Evolutionary conservation across 371 early-diverging fungal species (phyloP).

Genomic region (Lichtheimia corymbifera): DNA sequence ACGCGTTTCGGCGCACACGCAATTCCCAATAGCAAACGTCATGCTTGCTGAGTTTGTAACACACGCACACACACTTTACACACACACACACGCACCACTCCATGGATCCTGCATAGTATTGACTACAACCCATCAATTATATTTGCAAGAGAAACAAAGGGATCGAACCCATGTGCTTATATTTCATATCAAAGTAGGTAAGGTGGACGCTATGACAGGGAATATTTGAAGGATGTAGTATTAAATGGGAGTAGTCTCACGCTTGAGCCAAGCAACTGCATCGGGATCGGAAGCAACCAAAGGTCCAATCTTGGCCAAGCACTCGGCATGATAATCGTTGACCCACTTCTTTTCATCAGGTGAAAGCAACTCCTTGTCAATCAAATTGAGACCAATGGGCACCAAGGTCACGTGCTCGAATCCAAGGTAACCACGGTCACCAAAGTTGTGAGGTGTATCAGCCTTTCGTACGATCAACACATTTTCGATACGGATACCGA

Average conservation of each 20-base stretch:
- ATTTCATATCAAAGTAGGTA: too few relatives aligned
- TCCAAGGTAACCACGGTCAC: constrained; percentile 73
- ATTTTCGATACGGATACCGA: constrained; percentile 99
- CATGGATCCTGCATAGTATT: too few relatives aligned
- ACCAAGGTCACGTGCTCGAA: constrained; percentile 94
- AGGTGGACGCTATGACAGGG: too few relatives aligned
- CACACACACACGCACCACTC: too few relatives aligned
- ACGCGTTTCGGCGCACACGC: too few relatives aligned
- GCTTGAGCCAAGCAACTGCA: constrained; percentile 79
- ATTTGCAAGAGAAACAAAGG: too few relatives aligned
- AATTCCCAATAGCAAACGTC: too few relatives aligned
- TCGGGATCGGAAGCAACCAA: constrained; percentile 64
- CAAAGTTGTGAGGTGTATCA: constrained; percentile 75
- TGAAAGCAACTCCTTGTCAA: constrained; percentile 67
- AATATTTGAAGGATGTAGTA: too few relatives aligned
- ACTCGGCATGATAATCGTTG: constrained; percentile 80
- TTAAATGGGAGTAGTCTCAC: constrained; percentile 64
- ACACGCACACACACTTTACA: too few relatives aligned
- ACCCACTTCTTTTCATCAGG: constrained; percentile 82
- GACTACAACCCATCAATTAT: too few relatives aligned
- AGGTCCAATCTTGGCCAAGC: constrained; percentile 75
- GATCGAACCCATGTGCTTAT: too few relatives aligned
- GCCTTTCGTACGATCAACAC: constrained; percentile 68
- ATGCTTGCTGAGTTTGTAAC: too few relatives aligned
- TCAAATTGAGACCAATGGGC: constrained; percentile 78